A percentile compares a stretch with the other conserved stretches of the same genome.
phyloP scores from a whole-genome alignment of 2,329 filamentous ascomycete genomes.

The Clathrospora elynae region DNA sequence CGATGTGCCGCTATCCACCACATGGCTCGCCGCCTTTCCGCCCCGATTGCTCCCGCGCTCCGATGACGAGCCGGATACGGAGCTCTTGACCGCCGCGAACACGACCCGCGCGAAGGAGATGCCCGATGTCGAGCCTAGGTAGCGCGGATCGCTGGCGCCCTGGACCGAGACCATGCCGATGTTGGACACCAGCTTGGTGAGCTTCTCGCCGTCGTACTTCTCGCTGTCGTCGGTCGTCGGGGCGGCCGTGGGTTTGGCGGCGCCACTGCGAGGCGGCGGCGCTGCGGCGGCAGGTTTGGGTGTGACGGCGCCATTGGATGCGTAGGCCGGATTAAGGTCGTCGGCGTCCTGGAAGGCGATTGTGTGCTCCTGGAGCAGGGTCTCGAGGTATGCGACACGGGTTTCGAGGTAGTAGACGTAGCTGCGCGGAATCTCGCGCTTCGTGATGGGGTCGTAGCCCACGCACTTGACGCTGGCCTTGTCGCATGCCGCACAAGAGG shows the following conservation, averaged over 20 bases:
- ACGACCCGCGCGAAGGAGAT: conserved; percentile 95
- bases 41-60: conserved; percentile 68
- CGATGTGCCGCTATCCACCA: conserved; percentile 68
- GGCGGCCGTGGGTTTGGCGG: conserved; percentile 20
- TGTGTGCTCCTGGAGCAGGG: conserved; percentile 69
- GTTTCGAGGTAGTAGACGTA: conserved; percentile 96
- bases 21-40: conserved; percentile 56
- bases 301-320: conserved; percentile 39
- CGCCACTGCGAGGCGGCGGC: conserved; percentile 32
- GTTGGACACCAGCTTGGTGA: conserved; percentile 71
- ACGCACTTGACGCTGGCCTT: conserved; percentile 92
- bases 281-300: conserved; percentile 13
- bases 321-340: conserved; percentile 59
- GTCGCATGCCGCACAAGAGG: conserved; percentile 87
- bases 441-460: conserved; percentile 94
- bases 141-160: conserved; percentile 76
- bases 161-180: conserved; percentile 78
- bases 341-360: conserved; percentile 74
- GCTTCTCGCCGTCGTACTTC: conserved; percentile 63
- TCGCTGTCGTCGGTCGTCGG: conserved; percentile 49
- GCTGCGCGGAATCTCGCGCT: conserved; percentile 89
- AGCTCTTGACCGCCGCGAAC: conserved; percentile 88
- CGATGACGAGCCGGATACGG: conserved; percentile 60
- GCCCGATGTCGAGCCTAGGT: conserved; percentile 82
- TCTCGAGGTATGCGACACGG: conserved; percentile 81